Conservation (phyloP, 2,329 filamentous ascomycete genomes). For the Incumbomyces lentus region DNA sequence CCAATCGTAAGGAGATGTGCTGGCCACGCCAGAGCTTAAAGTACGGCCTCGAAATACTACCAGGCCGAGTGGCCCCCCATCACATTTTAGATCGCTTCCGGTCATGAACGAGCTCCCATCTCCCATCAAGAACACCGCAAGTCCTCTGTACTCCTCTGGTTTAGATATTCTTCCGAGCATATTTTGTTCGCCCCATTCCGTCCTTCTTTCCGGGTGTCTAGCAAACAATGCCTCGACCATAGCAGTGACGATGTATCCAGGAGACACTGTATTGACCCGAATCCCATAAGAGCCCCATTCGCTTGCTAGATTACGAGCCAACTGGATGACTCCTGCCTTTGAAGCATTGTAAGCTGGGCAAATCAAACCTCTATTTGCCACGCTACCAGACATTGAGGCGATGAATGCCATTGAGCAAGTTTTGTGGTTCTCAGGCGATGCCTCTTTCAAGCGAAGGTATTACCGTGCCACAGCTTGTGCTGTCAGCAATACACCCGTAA, state of each 20-base stretch:
- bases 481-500: conserved; percentile 54
- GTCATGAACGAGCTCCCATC: conserved; percentile 47
- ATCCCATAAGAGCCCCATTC: conserved; percentile 39
- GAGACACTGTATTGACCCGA: conserved; percentile 39
- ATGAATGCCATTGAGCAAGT: conserved; percentile 49
- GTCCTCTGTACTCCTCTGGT: conserved; percentile 57
- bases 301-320: conserved; percentile 35
- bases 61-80: conserved; percentile 16
- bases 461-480: conserved; percentile 52
- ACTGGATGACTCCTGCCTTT: conserved; percentile 39
- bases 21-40: background rate
- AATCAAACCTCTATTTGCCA: conserved; percentile 45
- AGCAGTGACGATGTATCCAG: conserved; percentile 37
- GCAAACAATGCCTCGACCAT: conserved; percentile 36
- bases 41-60: conserved; percentile 3
- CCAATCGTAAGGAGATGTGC: background rate
- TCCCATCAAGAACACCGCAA: conserved; percentile 37
- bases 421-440: conserved; percentile 24
- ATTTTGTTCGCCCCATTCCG: background rate
- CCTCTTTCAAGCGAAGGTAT: conserved; percentile 49
- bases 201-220: background rate
- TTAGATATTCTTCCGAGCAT: conserved; percentile 48
- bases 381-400: conserved; percentile 51
- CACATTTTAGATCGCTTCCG: conserved; percentile 39
- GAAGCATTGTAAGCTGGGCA: conserved; percentile 40